phyloP scores from a whole-genome alignment of 495 filamentous ascomycete genomes.

The Penicillium flavigenum region DNA sequence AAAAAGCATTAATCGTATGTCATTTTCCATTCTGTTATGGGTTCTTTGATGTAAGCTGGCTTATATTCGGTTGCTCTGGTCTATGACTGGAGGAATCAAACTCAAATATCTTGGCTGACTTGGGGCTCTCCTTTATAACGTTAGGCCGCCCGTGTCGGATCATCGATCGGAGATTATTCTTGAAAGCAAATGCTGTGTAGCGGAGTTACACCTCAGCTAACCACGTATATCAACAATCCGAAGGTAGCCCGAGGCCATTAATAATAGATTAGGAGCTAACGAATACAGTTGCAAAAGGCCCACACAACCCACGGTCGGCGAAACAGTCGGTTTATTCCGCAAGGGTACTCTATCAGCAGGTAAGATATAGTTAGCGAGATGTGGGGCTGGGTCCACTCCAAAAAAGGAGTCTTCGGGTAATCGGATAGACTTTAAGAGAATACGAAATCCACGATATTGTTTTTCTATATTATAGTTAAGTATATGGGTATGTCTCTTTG shows the following conservation, averaged over 20 bases:
- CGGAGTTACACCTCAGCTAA: neutral
- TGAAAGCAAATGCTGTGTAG: constrained; percentile 6
- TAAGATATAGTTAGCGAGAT: constrained; percentile 31
- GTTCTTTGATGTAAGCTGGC: neutral
- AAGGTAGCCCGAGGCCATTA: constrained; percentile 6
- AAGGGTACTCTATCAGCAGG: constrained; percentile 18
- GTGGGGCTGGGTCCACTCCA: constrained; percentile 26
- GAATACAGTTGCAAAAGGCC: constrained; percentile 16
- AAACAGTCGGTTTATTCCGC: constrained; percentile 32
- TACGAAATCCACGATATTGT: constrained; percentile 2
- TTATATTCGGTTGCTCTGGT: neutral
- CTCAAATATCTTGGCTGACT: neutral
- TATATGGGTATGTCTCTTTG: neutral
- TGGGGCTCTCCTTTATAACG: neutral
- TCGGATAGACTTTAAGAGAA: constrained; percentile 18
- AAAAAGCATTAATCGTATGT: constrained; percentile 15
- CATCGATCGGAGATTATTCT: constrained; percentile 23
- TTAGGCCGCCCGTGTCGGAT: neutral
- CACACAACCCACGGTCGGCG: constrained; percentile 27
- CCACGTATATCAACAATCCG: neutral
- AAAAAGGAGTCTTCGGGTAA: constrained; percentile 25
- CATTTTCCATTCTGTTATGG: neutral
- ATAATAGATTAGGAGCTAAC: neutral
- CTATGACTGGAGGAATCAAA: neutral
- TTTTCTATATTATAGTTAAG: neutral